These are phyloP conservation scores for Dalbergia oliveri DNA, from an alignment of 306 rosid genomes.

Conservation along the genomic window DNA sequence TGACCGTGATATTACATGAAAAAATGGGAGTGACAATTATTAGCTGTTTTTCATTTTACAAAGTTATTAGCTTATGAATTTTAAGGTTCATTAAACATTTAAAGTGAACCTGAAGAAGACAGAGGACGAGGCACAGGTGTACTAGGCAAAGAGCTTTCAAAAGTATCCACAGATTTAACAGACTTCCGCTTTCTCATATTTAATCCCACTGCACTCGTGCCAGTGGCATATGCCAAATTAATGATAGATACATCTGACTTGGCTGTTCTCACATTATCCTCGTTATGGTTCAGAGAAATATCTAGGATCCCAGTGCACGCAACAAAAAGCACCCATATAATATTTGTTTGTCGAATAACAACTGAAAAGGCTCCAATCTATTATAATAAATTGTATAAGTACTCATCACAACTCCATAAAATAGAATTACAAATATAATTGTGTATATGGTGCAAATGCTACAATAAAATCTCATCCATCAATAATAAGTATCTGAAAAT, in stretches of 20 bases:
- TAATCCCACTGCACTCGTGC: slow-evolving; percentile 43
- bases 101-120: slow-evolving; percentile 64
- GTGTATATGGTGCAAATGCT: not conserved
- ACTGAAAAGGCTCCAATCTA: slow-evolving; percentile 84
- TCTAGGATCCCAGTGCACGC: slow-evolving; percentile 78
- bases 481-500: slow-evolving; percentile 1
- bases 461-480: not conserved
- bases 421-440: slow-evolving; percentile 9
- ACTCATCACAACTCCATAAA: slow-evolving; percentile 25
- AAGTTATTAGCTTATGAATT: slow-evolving; percentile 22
- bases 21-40: not conserved
- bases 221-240: slow-evolving; percentile 42
- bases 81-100: not conserved
- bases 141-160: slow-evolving; percentile 34
- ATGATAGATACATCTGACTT: slow-evolving; percentile 47
- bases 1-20: not conserved
- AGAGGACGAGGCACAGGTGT: slow-evolving; percentile 44
- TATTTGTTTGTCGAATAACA: slow-evolving; percentile 87
- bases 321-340: slow-evolving; percentile 87
- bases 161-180: slow-evolving; percentile 41
- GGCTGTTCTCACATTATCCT: slow-evolving; percentile 45
- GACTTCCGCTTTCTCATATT: slow-evolving; percentile 69
- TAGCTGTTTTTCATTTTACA: not conserved
- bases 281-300: slow-evolving; percentile 50
- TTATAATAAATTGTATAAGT: slow-evolving; percentile 42